Base-by-base conservation (phyloP, 1,284 basidiomycete genomes). In the Ustilago cynodontis region DNA sequence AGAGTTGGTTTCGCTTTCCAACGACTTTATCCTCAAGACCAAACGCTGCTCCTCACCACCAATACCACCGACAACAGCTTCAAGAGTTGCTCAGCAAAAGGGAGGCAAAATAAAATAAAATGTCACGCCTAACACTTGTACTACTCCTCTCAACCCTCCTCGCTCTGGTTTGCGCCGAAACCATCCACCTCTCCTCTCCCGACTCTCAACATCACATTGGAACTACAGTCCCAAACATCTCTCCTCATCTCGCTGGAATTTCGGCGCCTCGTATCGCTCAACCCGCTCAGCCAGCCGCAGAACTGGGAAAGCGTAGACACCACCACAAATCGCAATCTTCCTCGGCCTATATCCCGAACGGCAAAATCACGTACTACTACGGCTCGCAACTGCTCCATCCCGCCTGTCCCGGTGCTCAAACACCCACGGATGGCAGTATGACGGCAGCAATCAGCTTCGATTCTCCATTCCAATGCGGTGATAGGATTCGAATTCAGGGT, bases 341-440 rank as follows among this genome's bases (percentile, higher is more conserved):
- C 43, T 47, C 41, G n/a, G n/a, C n/a, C 11, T 53, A 31, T 24
- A 35, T 71, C n/a, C 1, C 56, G 20, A 26, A 49, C 29, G 65
- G 59, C n/a, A 69, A 77, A 56, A 37, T 72, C 24, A 77, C 74
- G 9, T 77, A 52, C 56, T 77, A 77, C 56, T 49, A 2, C 13
- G 74, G 74, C 0, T 8, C 9, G 2, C 74, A 77, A 29, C 60
- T 77, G 3, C 47, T 59, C 45, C 62, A 68, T 51, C 74, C 74
- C 1, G 65, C 62, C 6, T 76, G 73, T 24, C 57, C 65, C 1
- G 68, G 67, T 1, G 58, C 50, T 0, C 45, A 14, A 0, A 69
- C 54, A 0, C 74, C 74, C 13, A 60, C 43, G 29, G 74, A 77
- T 26, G 11, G 22, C 5, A 59, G 53, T 54, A 69, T 71, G 69